Base-by-base conservation (phyloP, 306 rosid species). In the Hippophae gyantsensis region DNA sequence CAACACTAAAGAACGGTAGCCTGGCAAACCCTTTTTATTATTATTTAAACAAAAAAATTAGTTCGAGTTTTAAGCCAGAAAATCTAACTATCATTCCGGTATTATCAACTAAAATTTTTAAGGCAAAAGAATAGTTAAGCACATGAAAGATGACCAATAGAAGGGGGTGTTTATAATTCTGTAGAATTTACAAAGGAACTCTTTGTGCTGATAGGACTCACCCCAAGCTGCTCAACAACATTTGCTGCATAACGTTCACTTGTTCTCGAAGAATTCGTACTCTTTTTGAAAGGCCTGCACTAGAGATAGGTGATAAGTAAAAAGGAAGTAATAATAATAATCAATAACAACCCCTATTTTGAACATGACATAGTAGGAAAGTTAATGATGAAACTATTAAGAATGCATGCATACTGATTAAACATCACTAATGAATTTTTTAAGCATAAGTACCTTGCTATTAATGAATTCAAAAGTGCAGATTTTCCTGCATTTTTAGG, bases 401-500 rank as follows among this genome's bases (percentile, higher is more conserved):
- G 4, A 13, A 45, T 38, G 10, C 4, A 12, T 57, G 27, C 26
- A 18, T 10, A 58, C 59, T 57, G 42, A 59, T 32, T 45, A 65
- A 75, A 58, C 32, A 57, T 38, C 46, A 40, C 13, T 32, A 68
- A 68, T 60, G 8, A 51, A 62, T 60, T 62, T 62, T 49, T 73
- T 69, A 61, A 57, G 68, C 55, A 70, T 62, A 71, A 70, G 38
- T 74, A 92, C 98, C 98, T 92, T 71, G 82, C 82, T 72, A 85
- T 64, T 62, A 85, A 84, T 54, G 95, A 81, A 80, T 85, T 64
- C 78, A 85, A 75, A 42, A 92, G 74, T 73, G 95, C 74, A 54
- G 96, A 87, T 76, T 92, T 92, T 66, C 96, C 98, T 1, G 96
- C 69, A 70, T 70, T 78, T 73, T 77, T 85, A 5, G 95, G 78